phyloP scores from a whole-genome alignment of 2,329 filamentous ascomycete genomes.

The Penicillium sp. region DNA sequence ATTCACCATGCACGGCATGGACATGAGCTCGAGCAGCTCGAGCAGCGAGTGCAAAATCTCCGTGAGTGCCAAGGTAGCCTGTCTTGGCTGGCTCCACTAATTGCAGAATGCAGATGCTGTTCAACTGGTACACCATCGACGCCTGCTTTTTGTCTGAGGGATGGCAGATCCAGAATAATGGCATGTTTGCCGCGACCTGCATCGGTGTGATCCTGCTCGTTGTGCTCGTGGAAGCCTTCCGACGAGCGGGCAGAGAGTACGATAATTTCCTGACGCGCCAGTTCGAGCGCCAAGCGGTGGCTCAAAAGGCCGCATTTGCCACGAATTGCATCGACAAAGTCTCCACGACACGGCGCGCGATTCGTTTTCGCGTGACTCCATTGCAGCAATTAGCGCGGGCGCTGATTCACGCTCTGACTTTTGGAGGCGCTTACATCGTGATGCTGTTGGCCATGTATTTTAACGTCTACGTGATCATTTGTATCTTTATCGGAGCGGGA shows the following conservation, averaged over 20 bases:
- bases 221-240: slow-evolving; percentile 19
- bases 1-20: slow-evolving; percentile 25
- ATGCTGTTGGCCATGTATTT: slow-evolving; percentile 27
- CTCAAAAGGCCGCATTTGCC: slow-evolving; percentile 8
- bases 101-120: slow-evolving; percentile 30
- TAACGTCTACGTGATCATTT: slow-evolving; percentile 26
- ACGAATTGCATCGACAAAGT: not conserved
- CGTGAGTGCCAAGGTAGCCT: slow-evolving; percentile 25
- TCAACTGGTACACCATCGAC: slow-evolving; percentile 36
- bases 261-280: slow-evolving; percentile 23
- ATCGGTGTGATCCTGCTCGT: slow-evolving; percentile 22
- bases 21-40: slow-evolving; percentile 24
- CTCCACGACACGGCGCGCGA: not conserved
- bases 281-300: slow-evolving; percentile 25
- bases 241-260: slow-evolving; percentile 21
- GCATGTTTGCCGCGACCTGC: slow-evolving; percentile 25
- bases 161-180: slow-evolving; percentile 26
- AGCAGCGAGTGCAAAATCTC: slow-evolving; percentile 31
- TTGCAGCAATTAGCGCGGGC: slow-evolving; percentile 21
- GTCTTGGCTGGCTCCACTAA: slow-evolving; percentile 8
- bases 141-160: slow-evolving; percentile 29
- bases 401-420: slow-evolving; percentile 22
- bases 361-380: slow-evolving; percentile 22
- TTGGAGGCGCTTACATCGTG: slow-evolving; percentile 23
- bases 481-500: slow-evolving; percentile 24